Conservation (phyloP, 768 basidiomycete genomes). For the Hygrophoropsis aurantiaca region DNA sequence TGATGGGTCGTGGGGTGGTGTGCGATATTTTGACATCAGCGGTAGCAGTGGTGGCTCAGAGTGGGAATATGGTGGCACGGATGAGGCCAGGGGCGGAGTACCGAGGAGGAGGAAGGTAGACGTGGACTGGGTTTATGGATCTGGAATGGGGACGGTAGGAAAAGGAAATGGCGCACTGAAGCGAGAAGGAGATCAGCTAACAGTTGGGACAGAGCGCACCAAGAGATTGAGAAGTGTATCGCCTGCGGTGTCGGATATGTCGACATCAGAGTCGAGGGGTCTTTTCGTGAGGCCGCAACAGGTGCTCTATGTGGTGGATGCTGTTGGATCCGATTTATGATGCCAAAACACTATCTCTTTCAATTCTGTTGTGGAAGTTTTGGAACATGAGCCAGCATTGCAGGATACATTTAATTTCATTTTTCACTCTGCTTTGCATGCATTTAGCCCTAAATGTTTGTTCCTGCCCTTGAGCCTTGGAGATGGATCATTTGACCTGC, state of each 20-base stretch:
- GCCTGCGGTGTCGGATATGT: constrained; percentile 59
- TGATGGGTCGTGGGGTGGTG: constrained; percentile 80
- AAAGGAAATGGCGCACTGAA: constrained; percentile 36
- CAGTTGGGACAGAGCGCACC: constrained; percentile 35
- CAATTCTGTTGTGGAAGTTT: no score
- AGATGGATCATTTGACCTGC: no score
- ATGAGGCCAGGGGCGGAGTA: constrained; percentile 40
- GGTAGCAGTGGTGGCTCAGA: constrained; percentile 48
- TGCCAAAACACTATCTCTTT: no score
- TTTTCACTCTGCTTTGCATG: no score
- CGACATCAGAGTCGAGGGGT: constrained; percentile 65
- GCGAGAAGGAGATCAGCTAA: constrained; percentile 59
- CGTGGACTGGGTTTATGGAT: constrained; percentile 33
- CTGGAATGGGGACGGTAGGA: constrained; percentile 44
- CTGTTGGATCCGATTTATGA: constrained; percentile 67
- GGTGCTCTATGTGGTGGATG: constrained; percentile 84
- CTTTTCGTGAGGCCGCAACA: constrained; percentile 85
- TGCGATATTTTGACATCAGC: constrained; percentile 82
- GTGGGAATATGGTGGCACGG: constrained; percentile 60
- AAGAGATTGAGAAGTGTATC: constrained; percentile 70
- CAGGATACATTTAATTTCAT: no score
- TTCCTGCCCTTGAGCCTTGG: no score
- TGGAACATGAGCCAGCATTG: no score
- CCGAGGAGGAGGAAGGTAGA: constrained; percentile 42
- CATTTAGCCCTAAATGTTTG: no score